Percentiles rank a stretch among this genome's conserved stretches.
These are phyloP conservation scores for Apiospora pterosperma DNA, from an alignment of 2,329 filamentous ascomycete genomes.

Conservation along the genomic window DNA sequence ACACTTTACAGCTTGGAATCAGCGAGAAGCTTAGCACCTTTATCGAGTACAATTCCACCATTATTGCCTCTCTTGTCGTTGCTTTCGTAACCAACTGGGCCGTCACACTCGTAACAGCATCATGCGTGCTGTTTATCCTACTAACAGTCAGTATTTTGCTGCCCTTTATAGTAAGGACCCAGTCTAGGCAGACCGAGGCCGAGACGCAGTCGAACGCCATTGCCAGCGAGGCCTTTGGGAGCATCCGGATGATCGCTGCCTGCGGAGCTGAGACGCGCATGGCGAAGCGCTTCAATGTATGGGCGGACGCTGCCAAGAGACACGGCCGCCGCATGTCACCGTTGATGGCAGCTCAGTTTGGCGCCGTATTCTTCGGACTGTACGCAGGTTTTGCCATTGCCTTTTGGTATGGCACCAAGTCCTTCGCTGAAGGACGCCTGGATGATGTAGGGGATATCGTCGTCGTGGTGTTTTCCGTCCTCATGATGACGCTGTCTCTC, in stretches of 20 bases:
- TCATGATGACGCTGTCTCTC: conserved; percentile 55
- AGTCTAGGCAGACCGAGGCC: conserved; percentile 42
- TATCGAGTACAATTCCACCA: conserved; percentile 51
- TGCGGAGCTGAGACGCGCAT: conserved; percentile 59
- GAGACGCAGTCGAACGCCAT: conserved; percentile 57
- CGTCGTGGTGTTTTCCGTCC: conserved; percentile 55
- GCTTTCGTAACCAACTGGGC: conserved; percentile 57
- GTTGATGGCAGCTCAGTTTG: conserved; percentile 49
- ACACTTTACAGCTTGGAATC: conserved; percentile 61
- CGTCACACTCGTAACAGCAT: conserved; percentile 56
- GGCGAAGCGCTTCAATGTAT: conserved; percentile 48
- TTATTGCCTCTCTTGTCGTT: conserved; percentile 50
- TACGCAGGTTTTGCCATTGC: conserved; percentile 52
- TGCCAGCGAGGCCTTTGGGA: conserved; percentile 58
- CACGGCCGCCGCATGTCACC: conserved; percentile 48
- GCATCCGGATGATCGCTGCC: conserved; percentile 59
- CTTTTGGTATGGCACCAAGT: conserved; percentile 61
- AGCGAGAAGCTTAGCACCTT: conserved; percentile 60
- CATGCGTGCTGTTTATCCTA: conserved; percentile 53
- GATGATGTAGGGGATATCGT: conserved; percentile 50
- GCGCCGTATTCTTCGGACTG: conserved; percentile 52
- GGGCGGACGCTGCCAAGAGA: conserved; percentile 50
- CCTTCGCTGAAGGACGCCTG: conserved; percentile 43
- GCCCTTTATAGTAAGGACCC: conserved; percentile 54
- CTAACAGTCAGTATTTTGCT: conserved; percentile 45